Base-by-base conservation (phyloP, 176 grass and related monocot species). In the Bolboschoenus planiculmis region DNA sequence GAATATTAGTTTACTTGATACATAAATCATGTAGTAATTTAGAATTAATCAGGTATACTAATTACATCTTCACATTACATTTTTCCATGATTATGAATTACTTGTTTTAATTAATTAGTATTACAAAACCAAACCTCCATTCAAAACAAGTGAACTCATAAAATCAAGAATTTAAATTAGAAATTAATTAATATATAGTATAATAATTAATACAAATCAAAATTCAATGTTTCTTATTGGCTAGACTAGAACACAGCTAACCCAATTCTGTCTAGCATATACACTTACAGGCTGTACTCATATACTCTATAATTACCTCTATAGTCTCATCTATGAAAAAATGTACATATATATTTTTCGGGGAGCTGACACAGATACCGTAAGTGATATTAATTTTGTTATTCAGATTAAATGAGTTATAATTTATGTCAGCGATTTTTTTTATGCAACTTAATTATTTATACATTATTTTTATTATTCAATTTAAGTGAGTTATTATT, bases 211-310 rank as follows among this genome's bases (percentile, higher is more conserved):
- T 27, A 74, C 5, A 51, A 76, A 76, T 50, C 43, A 15, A 7
- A 48, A 27, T 48, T 47, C 42, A 76, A 51, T 7, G 21, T 46
- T 24, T 30, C 26, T 51, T 51, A 76, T n/a, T n/a, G 39, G 44
- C 40, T 24, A 46, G 7, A 68, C 18, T 24, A 46, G 7, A 68
- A 5, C 15, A 14, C 64, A 68, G 35, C 65, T 68, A 47, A 14
- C 40, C 13, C 40, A 48, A 29, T 47, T 47, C 70, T 74, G 70
- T 74, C 4, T 74, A 29, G 40, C 66, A 71, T 43, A 74, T 47
- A 74, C 70, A 3, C n/a, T 53, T 47, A 74, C 35, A 47, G 29
- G 70, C 48, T 74, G 70, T 74, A 74, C 4, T 40, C 72, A 75
- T 30, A 75, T 30, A 75, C 43, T 75, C 13, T 75, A 14, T 66